Evolutionary conservation across 345 rosid species (phyloP).

Genomic region (Boechera stricta): DNA sequence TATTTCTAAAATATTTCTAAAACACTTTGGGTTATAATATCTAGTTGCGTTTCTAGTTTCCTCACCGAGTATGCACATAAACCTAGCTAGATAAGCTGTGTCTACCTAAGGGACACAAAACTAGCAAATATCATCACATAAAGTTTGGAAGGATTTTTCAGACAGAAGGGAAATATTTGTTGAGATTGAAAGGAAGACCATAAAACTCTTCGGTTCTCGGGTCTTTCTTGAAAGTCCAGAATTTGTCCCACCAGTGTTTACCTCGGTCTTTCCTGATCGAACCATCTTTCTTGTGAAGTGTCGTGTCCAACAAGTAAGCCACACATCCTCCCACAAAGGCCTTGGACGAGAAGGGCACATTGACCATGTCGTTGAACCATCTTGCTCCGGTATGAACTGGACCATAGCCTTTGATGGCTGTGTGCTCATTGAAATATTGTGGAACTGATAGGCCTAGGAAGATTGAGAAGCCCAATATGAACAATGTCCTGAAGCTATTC

Average conservation of each 20-base stretch:
- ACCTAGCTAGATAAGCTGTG: background rate
- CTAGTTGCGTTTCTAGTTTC: conserved; percentile 19
- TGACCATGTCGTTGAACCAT: conserved; percentile 96
- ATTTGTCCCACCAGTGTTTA: conserved; percentile 94
- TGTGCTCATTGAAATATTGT: conserved; percentile 90
- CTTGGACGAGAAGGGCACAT: conserved; percentile 88
- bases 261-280: conserved; percentile 84
- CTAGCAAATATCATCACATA: background rate
- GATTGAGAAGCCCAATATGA: conserved; percentile 85
- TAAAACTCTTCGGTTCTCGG: conserved; percentile 84
- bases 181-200: conserved; percentile 87
- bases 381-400: conserved; percentile 80
- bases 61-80: conserved; percentile 25
- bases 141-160: conserved; percentile 33
- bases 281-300: conserved; percentile 61
- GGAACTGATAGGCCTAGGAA: conserved; percentile 92
- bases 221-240: conserved; percentile 71
- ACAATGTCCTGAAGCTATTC: conserved; percentile 78
- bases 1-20: background rate
- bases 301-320: conserved; percentile 83
- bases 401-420: conserved; percentile 80
- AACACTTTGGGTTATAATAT: conserved; percentile 3
- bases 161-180: conserved; percentile 88
- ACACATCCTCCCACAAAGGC: conserved; percentile 84
- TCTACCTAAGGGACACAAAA: conserved; percentile 11